Conservation (phyloP, 495 filamentous ascomycete genomes). For the Opeltia flavorubescens region DNA sequence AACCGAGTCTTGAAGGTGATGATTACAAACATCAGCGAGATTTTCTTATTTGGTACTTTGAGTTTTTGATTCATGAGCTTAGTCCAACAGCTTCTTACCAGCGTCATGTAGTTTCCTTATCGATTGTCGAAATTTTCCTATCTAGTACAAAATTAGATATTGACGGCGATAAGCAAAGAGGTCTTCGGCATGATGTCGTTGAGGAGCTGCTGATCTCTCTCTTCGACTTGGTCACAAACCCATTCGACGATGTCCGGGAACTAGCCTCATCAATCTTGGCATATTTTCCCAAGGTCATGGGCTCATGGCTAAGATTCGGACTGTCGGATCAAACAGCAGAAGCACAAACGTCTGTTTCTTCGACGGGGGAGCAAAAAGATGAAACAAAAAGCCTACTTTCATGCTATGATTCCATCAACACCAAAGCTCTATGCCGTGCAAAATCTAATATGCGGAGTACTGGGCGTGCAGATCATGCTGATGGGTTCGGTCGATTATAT, state of each 20-base stretch:
- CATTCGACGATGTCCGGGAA: conserved; percentile 82
- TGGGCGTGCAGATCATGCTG: conserved; percentile 73
- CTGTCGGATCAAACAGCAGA: no score
- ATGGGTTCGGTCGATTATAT: conserved; percentile 58
- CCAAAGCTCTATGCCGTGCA: no score
- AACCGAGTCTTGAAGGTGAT: not conserved
- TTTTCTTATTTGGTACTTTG: conserved; percentile 56
- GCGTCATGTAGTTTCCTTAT: conserved; percentile 68
- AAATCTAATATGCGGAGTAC: conserved; percentile 26
- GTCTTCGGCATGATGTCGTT: not conserved
- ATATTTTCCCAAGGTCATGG: conserved; percentile 12
- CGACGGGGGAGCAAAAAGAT: no score
- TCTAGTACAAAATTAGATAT: not conserved
- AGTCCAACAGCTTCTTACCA: conserved; percentile 69
- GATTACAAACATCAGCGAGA: conserved; percentile 25
- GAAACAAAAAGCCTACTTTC: no score
- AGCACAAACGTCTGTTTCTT: no score
- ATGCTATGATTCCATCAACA: no score
- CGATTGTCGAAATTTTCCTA: conserved; percentile 40
- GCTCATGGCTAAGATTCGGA: no score
- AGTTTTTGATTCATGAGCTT: conserved; percentile 59
- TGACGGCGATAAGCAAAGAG: not conserved
- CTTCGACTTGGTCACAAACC: conserved; percentile 67
- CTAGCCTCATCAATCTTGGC: conserved; percentile 46
- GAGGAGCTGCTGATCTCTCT: conserved; percentile 33